A percentile compares a stretch with the other conserved stretches of the same genome.
These are phyloP conservation scores for Castanea sativa DNA, from an alignment of 306 rosid species.

Conservation along the genomic window DNA sequence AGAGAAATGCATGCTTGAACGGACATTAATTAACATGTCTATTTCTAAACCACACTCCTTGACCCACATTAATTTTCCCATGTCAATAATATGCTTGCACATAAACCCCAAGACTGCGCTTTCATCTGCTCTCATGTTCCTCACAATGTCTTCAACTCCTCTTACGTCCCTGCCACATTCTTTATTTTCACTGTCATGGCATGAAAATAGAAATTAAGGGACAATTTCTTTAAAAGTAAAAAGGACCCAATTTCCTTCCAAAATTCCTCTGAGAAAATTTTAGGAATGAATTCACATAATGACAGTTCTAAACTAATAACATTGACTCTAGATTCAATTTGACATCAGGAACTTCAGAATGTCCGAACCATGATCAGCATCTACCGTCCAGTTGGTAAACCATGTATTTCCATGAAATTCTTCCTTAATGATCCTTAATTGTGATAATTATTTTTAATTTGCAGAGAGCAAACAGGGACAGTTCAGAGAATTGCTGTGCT, in stretches of 20 bases:
- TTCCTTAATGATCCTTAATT: conserved; percentile 69
- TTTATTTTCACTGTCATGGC: conserved; percentile 47
- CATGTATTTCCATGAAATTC: conserved; percentile 81
- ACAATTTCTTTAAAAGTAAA: background rate
- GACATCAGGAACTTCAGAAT: conserved; percentile 40
- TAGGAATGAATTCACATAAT: too few relatives aligned
- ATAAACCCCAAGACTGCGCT: conserved; percentile 79
- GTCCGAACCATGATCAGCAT: conserved; percentile 70
- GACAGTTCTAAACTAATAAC: conserved; percentile 30
- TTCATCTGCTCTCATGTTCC: conserved; percentile 60
- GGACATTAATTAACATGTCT: conserved; percentile 68
- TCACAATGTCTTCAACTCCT: conserved; percentile 54
- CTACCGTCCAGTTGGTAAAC: conserved; percentile 98
- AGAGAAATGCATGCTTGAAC: conserved; percentile 60
- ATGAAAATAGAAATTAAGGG: background rate
- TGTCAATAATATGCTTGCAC: conserved; percentile 92
- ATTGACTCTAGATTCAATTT: conserved; percentile 39
- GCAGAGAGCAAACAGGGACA: conserved; percentile 19
- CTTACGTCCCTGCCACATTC: conserved; percentile 25
- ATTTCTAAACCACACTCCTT: conserved; percentile 64
- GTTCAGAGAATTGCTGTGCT: background rate
- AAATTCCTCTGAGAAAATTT: background rate
- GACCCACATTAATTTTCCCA: conserved; percentile 82
- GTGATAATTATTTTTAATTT: conserved; percentile 64
- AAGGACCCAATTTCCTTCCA: background rate